Evolutionary conservation across 2,329 filamentous ascomycete genomes (phyloP).

Genomic region (Beauveria rudraprayagi): DNA sequence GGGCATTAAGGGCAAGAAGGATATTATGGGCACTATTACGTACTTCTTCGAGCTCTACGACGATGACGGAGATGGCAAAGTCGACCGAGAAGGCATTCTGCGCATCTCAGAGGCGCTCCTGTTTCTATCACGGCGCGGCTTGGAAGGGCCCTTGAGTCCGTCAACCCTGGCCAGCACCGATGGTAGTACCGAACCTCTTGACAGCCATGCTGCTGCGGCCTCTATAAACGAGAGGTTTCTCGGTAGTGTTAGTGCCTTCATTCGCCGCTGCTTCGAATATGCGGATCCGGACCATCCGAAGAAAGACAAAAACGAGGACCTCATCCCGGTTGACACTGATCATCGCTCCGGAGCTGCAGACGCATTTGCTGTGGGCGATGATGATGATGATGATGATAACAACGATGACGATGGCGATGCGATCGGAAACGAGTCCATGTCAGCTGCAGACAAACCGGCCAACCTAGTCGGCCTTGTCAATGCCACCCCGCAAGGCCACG

Average conservation of each 20-base stretch:
- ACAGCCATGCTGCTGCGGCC: slow-evolving; percentile 38
- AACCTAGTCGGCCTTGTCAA: slow-evolving; percentile 14
- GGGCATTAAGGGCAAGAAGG: slow-evolving; percentile 81
- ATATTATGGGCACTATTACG: slow-evolving; percentile 96
- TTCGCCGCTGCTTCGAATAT: slow-evolving; percentile 93
- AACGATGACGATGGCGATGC: slow-evolving; percentile 44
- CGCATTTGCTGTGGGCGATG: slow-evolving; percentile 70
- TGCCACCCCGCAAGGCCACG: slow-evolving; percentile 31
- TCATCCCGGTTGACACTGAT: slow-evolving; percentile 18
- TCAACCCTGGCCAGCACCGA: slow-evolving; percentile 31
- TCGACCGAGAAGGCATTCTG: slow-evolving; percentile 91
- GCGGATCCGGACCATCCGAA: slow-evolving; percentile 81
- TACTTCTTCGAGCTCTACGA: slow-evolving; percentile 99
- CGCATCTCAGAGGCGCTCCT: slow-evolving; percentile 89
- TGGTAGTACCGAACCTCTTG: slow-evolving; percentile 37
- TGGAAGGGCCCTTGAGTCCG: slow-evolving; percentile 62
- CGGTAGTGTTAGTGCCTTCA: slow-evolving; percentile 90
- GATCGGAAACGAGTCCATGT: slow-evolving; percentile 33
- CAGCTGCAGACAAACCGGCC: slow-evolving; percentile 15
- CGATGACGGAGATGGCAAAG: slow-evolving; percentile 80
- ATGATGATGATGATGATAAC: slow-evolving; percentile 44
- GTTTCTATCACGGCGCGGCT: slow-evolving; percentile 81
- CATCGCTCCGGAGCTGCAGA: slow-evolving; percentile 25
- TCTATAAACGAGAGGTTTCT: slow-evolving; percentile 81
- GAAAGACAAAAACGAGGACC: slow-evolving; percentile 32